These are phyloP conservation scores for Globisporangium viniferum DNA, from an alignment of 352 stramenopile genomes.

Conservation along the genomic window DNA sequence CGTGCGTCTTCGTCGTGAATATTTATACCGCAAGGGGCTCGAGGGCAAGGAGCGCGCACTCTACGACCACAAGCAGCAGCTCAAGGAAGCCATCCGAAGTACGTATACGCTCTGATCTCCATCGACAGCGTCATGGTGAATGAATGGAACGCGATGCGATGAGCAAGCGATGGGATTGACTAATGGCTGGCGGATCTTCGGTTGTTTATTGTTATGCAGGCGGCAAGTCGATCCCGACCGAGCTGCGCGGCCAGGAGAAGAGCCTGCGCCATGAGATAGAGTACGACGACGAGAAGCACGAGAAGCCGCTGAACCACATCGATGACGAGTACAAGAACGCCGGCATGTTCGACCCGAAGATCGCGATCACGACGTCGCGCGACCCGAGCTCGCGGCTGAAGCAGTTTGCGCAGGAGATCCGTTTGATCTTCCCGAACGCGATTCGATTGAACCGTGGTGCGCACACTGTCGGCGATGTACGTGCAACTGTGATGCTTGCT, in stretches of 20 bases:
- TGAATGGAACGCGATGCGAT: background rate
- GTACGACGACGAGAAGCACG: conserved; percentile 88
- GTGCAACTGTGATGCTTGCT: conserved; percentile 7
- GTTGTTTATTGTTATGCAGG: conserved; percentile 15
- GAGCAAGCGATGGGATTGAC: background rate
- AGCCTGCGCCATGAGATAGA: conserved; percentile 91
- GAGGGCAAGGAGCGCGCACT: conserved; percentile 93
- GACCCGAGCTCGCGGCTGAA: conserved; percentile 97
- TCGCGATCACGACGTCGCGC: conserved; percentile 98
- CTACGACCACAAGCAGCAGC: conserved; percentile 97
- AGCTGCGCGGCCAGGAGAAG: conserved; percentile 93
- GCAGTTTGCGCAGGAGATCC: conserved; percentile 99
- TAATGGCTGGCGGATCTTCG: background rate
- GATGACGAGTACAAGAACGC: conserved; percentile 99
- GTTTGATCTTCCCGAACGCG: conserved; percentile 97
- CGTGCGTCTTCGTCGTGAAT: conserved; percentile 98
- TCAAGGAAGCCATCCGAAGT: conserved; percentile 92
- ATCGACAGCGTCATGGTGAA: background rate
- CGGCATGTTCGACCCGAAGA: conserved; percentile 95
- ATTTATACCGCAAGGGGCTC: conserved; percentile 98
- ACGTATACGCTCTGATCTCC: conserved; percentile 4
- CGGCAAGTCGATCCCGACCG: conserved; percentile 97
- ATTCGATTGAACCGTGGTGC: conserved; percentile 97
- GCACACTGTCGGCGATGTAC: conserved; percentile 90
- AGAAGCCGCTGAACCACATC: conserved; percentile 89